Conservation (phyloP, 192 early-diverging fungal genomes). For the Powellomyces hirtus region DNA sequence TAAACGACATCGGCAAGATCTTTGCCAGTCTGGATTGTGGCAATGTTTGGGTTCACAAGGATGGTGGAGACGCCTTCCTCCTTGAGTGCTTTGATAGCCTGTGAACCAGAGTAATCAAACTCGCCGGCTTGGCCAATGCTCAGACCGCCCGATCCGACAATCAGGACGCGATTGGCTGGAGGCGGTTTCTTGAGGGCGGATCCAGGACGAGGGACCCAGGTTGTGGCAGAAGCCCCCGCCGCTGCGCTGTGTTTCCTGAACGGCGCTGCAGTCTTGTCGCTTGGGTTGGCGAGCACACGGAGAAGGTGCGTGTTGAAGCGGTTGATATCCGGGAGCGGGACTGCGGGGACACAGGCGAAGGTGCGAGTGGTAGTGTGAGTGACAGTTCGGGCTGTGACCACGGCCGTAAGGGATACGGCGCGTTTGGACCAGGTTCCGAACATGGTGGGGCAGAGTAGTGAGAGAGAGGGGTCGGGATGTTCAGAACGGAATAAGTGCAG, state of each 20-base stretch:
- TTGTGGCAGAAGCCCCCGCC: neutral
- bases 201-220: conserved; percentile 16
- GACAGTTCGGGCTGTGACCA: neutral
- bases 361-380: neutral
- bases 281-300: neutral
- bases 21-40: conserved; percentile 97
- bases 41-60: conserved; percentile 98
- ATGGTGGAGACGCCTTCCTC: conserved; percentile 97
- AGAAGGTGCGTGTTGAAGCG: conserved; percentile 1
- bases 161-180: conserved; percentile 58
- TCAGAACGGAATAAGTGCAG: neutral
- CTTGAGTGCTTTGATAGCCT: conserved; percentile 97
- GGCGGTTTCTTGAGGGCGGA: conserved; percentile 23
- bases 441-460: neutral
- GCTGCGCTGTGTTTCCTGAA: neutral
- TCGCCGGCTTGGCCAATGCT: conserved; percentile 90
- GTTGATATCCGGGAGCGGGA: neutral
- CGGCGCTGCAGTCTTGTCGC: neutral
- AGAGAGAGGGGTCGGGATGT: neutral
- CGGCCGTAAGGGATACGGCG: neutral
- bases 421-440: neutral
- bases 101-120: conserved; percentile 58
- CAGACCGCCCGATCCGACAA: conserved; percentile 93
- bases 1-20: conserved; percentile 97
- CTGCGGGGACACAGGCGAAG: neutral